Evolutionary conservation across 768 basidiomycete species (phyloP), one percentile per base, ranked within the genome.

Genomic region (Glaciozyma martinii): DNA sequence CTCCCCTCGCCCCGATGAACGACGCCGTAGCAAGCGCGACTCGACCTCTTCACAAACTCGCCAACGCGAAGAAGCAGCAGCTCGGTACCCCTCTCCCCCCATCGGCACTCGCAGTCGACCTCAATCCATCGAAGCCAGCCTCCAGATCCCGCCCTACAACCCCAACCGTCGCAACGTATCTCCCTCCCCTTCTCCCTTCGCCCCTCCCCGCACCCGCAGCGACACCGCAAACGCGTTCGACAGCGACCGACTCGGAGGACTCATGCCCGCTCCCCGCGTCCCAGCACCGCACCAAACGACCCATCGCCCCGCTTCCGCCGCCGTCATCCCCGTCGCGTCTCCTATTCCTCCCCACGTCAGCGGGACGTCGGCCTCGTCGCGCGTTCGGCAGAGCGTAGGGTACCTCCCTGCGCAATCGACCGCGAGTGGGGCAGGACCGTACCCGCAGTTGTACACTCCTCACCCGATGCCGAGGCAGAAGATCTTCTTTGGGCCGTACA

Each of bases 401-500:
- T 70, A 66, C 65, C 56, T 66, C 21, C 68, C 65, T 3, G 44
- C 29, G 16, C 21, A 50, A 1, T 47, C 60, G 25, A 55, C 52
- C 33, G 56, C 68, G 25, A 56, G 16, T 59, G 46, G 29, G 23
- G 29, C 58, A 53, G 65, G 68, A 0, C 68, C 68, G 7, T 66
- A 70, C 60, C 68, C 68, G 32, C 65, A 70, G 47, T 54, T 70
- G 21, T 70, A 70, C 68, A 67, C 56, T 19, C 70, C 66, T 25
- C 70, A 71, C 59, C 66, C 61, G 60, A 65, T 71, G 61, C 70
- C 70, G 33, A 46, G 77, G 52, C 76, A 75, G 27, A 76, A 77
- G 68, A 74, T 79, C 61, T 76, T 75, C 55, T 98, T 99, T 71
- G 95, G 95, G 0, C 91, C 93, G 0, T 99, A 99, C 77, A 80